Base-by-base conservation (phyloP, 352 stramenopile species). In the Globisporangium emineosum region DNA sequence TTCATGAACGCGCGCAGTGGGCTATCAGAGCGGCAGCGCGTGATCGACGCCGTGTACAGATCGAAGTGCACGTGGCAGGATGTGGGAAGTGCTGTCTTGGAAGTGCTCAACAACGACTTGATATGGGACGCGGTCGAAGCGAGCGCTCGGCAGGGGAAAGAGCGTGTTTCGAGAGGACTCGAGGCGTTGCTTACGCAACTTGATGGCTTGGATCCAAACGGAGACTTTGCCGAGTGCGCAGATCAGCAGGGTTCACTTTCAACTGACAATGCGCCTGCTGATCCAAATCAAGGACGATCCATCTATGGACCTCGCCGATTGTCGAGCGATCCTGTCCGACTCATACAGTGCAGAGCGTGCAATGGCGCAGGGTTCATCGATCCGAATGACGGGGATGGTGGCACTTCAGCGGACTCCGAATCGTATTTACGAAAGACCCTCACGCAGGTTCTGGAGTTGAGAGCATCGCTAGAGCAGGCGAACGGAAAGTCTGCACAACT, bases 41-140 rank as follows among this genome's bases (percentile, higher is more conserved):
- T 90, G 27, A 73, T 84, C 25, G 79, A 90, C 42, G 68, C 77
- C 2, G 77, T 88, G 9, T 76, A 81, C 62, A 70, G 66, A n/a
- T 70, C 70, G 43, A 81, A 83, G 45, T 82, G 79, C 35, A 76
- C 66, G 32, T 90, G 79, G 81, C 65, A 78, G 47, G 69, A 86
- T 35, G 77, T 90, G 10, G 81, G 81, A 1, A 77, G 77, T 2
- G 65, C 81, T 1, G 60, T 90, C 19, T 61, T 80, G 2, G 79
- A 90, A 58, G 64, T 90, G 5, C 66, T 90, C 7, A 90, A 86
- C 60, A 88, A 85, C 53, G 79, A 90, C 27, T 60, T 83, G 45
- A 62, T 90, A 3, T 90, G 81, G 81, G 61, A 76, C 23, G 79
- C 76, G 1, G 79, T 88, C 3, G 73, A 86, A 61, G 54, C 74